Percentiles rank a stretch among this genome's conserved stretches.
Conservation (phyloP, 257 asterid genomes). For the Przewalskia tangutica region DNA sequence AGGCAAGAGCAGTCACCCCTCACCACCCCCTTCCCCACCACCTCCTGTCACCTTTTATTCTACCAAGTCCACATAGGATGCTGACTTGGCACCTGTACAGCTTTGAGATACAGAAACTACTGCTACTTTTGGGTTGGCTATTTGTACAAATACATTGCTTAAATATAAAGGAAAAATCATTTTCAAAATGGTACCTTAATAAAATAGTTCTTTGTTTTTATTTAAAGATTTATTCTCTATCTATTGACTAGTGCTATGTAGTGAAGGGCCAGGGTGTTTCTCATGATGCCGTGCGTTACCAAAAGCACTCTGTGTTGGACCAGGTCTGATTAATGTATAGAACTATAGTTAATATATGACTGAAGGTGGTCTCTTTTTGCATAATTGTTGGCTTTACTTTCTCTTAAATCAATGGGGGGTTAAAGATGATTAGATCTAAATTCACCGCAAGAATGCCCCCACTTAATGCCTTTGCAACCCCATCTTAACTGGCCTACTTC, state of each 20-base stretch:
- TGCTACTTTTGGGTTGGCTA: conserved; percentile 10
- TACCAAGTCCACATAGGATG: conserved; percentile 47
- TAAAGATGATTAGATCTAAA: conserved; percentile 4
- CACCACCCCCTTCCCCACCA: conserved; percentile 34
- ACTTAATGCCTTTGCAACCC: conserved; percentile 3
- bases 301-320: conserved; percentile 31
- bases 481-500: conserved; percentile 5
- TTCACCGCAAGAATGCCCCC: not conserved
- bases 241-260: conserved; percentile 21
- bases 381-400: conserved; percentile 37
- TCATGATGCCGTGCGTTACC: conserved; percentile 54
- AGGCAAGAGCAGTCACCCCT: conserved; percentile 32
- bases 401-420: conserved; percentile 42
- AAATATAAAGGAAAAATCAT: conserved; percentile 4
- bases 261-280: conserved; percentile 31
- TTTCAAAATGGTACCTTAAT: conserved; percentile 11
- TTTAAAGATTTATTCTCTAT: conserved; percentile 30
- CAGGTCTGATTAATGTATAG: conserved; percentile 6
- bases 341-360: conserved; percentile 9
- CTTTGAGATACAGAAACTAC: conserved; percentile 6
- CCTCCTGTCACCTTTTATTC: conserved; percentile 35
- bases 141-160: conserved; percentile 9
- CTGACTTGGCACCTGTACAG: conserved; percentile 54
- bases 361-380: conserved; percentile 15
- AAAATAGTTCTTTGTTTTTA: conserved; percentile 8